Base-by-base conservation (phyloP, 768 basidiomycete genomes). In the Xanthoconium stramineum region DNA sequence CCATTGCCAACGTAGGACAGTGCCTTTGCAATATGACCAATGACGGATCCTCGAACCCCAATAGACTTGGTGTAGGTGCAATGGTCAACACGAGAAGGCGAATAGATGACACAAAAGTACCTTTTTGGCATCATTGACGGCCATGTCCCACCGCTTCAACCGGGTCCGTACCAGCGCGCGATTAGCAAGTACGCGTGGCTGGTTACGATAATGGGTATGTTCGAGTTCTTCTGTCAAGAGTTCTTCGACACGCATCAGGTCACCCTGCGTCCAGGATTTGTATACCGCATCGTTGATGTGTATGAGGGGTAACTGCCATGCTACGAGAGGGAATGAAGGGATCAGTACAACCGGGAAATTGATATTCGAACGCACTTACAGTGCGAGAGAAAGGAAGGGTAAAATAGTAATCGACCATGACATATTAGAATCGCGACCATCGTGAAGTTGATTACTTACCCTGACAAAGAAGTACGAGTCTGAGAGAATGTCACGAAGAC, bases 101-200 rank as follows among this genome's bases (percentile, higher is more conserved):
- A 33, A 35, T 7, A 24, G n/a, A 44, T 28, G 10, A 30, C 3
- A 10, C 8, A 20, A 39, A 28, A 3, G 4, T 44, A 60, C 58
- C 52, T 52, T 48, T 24, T 50, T 55, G 10, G 40, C 52, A 13
- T 60, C 57, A 13, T 50, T 48, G 3, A 46, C 2, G n/a, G 47
- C 48, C 32, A 7, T 19, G 29, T 42, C 14, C 47, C 47, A 46
- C 3, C 29, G 24, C 30, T 32, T 35, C 8, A 24, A 37, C 7
- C 47, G 44, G 0, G 17, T 24, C 24, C 52, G 19, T 30, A 58
- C n/a, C 3, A 60, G 44, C 1, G 59, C 36, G 10, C 56, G 56
- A 3, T 50, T 19, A 19, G 59, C 51, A 5, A 47, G 47, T 6
- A 50, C 43, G 10, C n/a, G 43, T 7, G 51, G 24, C 24, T 24